These are phyloP conservation scores for Auricularia auricula-judae DNA, from an alignment of 768 basidiomycete genomes.

Conservation along the genomic window DNA sequence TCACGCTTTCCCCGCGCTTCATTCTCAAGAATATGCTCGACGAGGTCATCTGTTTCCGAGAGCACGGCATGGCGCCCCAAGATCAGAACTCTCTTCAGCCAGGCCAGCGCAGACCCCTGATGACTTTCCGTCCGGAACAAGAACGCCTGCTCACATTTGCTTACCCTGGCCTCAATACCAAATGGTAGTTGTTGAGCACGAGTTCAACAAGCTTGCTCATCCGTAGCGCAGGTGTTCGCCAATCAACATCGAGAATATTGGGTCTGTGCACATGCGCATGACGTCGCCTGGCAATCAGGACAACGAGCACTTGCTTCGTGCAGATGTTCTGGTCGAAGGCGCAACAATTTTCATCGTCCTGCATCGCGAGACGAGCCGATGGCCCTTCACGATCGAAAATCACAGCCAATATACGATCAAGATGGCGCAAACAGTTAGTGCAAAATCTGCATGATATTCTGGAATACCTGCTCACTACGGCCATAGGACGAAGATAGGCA, in stretches of 20 bases:
- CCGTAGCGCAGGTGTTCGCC: constrained; percentile 66
- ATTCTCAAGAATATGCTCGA: constrained; percentile 72
- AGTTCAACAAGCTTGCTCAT: constrained; percentile 1
- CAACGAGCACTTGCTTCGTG: constrained; percentile 47
- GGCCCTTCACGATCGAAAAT: constrained; percentile 91
- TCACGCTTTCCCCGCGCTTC: constrained; percentile 86
- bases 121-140: constrained; percentile 50
- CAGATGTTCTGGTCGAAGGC: constrained; percentile 73
- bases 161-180: constrained; percentile 71
- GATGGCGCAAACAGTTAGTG: constrained; percentile 63
- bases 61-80: constrained; percentile 62
- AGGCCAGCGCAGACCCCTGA: constrained; percentile 58
- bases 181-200: constrained; percentile 44
- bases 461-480: constrained; percentile 13
- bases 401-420: constrained; percentile 60
- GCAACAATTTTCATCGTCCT: constrained; percentile 85
- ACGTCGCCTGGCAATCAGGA: constrained; percentile 26
- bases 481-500: constrained; percentile 30
- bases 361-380: constrained; percentile 50
- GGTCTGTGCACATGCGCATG: constrained; percentile 65
- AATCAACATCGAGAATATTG: constrained; percentile 86
- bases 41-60: constrained; percentile 66
- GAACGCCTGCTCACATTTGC: constrained; percentile 77
- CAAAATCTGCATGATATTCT: neutral
- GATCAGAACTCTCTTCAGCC: constrained; percentile 53